Percentiles rank a stretch among this genome's conserved stretches.
phyloP scores from a whole-genome alignment of 202 grass and related monocot genomes.

The Thinopyrum obtusiflorum region DNA sequence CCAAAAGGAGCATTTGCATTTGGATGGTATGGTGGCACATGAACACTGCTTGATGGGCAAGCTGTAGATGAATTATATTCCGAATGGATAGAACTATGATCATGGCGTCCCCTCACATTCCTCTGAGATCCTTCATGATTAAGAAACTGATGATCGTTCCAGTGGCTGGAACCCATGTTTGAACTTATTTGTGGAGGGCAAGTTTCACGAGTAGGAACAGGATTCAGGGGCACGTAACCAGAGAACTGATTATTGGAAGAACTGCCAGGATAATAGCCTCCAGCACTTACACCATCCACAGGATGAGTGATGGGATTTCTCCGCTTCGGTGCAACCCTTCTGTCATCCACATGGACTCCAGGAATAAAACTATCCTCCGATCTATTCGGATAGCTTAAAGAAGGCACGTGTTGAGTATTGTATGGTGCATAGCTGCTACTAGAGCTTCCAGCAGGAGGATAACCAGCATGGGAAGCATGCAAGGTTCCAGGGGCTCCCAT shows the following conservation, averaged over 20 bases:
- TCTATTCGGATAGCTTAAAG: slow-evolving; percentile 42
- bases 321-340: slow-evolving; percentile 53
- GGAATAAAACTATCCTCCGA: slow-evolving; percentile 40
- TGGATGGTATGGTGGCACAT: slow-evolving; percentile 45
- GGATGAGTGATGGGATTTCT: slow-evolving; percentile 47
- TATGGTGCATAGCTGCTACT: slow-evolving; percentile 42
- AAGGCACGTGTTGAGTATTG: slow-evolving; percentile 25
- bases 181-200: slow-evolving; percentile 25
- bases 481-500: slow-evolving; percentile 37
- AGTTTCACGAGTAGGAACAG: slow-evolving; percentile 29
- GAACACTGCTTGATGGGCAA: slow-evolving; percentile 47
- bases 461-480: slow-evolving; percentile 31
- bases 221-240: slow-evolving; percentile 34
- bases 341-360: slow-evolving; percentile 39
- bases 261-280: slow-evolving; percentile 40
- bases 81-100: slow-evolving; percentile 43
- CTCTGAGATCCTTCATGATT: slow-evolving; percentile 73
- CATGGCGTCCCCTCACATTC: slow-evolving; percentile 74
- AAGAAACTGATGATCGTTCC: slow-evolving; percentile 35
- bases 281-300: slow-evolving; percentile 23
- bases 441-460: slow-evolving; percentile 49
- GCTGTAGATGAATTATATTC: slow-evolving; percentile 49
- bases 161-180: slow-evolving; percentile 28
- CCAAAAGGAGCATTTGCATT: slow-evolving; percentile 39
- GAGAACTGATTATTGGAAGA: slow-evolving; percentile 47